Conservation (phyloP, 176 grass and related monocot species). For the Microstegium vimineum region DNA sequence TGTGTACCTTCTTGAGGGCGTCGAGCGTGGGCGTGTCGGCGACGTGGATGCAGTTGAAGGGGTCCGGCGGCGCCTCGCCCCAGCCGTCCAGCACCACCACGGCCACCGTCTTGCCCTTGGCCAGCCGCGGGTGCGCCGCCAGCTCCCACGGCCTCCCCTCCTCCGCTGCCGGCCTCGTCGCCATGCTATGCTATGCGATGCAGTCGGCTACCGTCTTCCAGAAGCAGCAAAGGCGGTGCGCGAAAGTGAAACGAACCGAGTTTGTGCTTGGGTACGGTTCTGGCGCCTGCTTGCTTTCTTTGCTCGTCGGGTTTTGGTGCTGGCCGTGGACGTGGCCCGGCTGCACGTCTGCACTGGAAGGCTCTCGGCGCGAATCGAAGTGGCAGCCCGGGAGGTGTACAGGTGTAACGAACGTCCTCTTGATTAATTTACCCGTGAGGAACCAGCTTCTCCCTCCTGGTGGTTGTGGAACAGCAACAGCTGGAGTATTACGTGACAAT, state of each 20-base stretch:
- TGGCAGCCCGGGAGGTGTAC: not conserved
- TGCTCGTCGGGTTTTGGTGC: not conserved
- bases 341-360: not conserved
- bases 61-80: constrained; percentile 58
- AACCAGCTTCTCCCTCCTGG: not conserved
- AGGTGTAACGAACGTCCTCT: not conserved
- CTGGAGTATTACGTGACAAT: not conserved
- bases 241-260: not conserved
- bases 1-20: constrained; percentile 57
- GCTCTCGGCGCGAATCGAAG: constrained; percentile 5
- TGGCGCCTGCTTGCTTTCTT: not conserved
- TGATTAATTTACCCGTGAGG: too few relatives aligned
- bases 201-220: not conserved
- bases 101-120: constrained; percentile 53
- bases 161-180: not conserved
- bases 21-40: constrained; percentile 56
- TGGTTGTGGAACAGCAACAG: too few relatives aligned
- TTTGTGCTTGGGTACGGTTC: not conserved
- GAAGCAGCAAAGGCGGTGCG: not conserved
- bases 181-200: constrained; percentile 5
- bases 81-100: constrained; percentile 76
- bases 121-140: constrained; percentile 39
- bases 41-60: constrained; percentile 66
- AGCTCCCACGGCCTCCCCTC: constrained; percentile 54
- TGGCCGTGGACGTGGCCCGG: not conserved